Conservation (phyloP, 768 basidiomycete species). For the Macrolepiota fuliginosa region DNA sequence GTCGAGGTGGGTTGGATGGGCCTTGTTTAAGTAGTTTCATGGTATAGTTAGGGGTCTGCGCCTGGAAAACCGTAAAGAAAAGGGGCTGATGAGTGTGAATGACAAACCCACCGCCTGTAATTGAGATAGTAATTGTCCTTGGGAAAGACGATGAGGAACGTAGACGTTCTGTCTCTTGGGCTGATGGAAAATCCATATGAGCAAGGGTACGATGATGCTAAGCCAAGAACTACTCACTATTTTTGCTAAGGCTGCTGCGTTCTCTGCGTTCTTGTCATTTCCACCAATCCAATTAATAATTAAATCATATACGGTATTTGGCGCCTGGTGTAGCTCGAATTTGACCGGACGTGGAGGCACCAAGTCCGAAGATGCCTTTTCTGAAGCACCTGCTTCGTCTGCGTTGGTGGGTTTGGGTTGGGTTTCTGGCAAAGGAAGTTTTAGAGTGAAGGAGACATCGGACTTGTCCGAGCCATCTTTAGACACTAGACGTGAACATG, state of each 20-base stretch:
- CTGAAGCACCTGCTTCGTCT: not conserved
- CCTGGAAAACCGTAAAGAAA: slow-evolving; percentile 26
- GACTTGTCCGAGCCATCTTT: not conserved
- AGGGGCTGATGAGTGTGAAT: not conserved
- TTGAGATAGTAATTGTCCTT: slow-evolving; percentile 54
- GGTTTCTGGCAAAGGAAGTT: slow-evolving; percentile 41
- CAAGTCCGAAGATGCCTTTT: slow-evolving; percentile 12
- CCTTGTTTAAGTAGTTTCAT: slow-evolving; percentile 62
- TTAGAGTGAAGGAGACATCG: slow-evolving; percentile 14
- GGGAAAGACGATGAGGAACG: slow-evolving; percentile 54
- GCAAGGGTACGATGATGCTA: not conserved
- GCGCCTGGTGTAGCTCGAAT: slow-evolving; percentile 38
- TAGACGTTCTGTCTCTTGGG: slow-evolving; percentile 48
- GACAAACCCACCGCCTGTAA: slow-evolving; percentile 50
- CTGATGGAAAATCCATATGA: not conserved
- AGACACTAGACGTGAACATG: slow-evolving; percentile 9
- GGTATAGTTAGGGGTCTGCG: slow-evolving; percentile 39
- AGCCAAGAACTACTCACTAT: slow-evolving; percentile 35
- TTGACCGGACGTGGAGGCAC: slow-evolving; percentile 14
- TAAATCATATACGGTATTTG: slow-evolving; percentile 53
- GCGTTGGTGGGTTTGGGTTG: not conserved
- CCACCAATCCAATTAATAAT: slow-evolving; percentile 62
- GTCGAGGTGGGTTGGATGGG: slow-evolving; percentile 25
- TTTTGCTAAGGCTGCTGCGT: slow-evolving; percentile 37
- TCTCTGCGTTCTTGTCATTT: slow-evolving; percentile 48